Base-by-base conservation (phyloP, 2,329 filamentous ascomycete genomes). In the Clonostachys rosea region DNA sequence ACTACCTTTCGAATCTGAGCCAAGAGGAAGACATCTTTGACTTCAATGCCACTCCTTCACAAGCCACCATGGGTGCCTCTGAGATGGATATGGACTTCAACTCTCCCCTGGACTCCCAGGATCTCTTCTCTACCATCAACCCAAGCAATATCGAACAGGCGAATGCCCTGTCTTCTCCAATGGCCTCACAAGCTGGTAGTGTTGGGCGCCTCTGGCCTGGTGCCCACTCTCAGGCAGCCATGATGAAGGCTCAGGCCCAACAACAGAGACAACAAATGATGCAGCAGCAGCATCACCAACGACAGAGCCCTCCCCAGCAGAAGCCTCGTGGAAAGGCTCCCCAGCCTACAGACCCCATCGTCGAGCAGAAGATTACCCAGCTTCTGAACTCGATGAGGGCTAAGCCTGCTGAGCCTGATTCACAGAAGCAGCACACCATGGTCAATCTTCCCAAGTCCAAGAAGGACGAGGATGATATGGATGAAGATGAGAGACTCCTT, bases 381-480 rank as follows among this genome's bases (percentile, higher is more conserved):
- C 81, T 97, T 5, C 78, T 97, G 34, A 91, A 92, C 70, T 90
- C 91, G 46, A 96, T 97, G 86, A 84, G 91, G 56, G 83, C 89
- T 55, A 90, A 87, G 66, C 74, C 80, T 13, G 68, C 73, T 7
- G 71, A 76, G 5, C 67, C 73, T 14, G 77, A 81, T 13, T 68
- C 73, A 24, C 51, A 60, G 34, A 49, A 52, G 20, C 53, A 59
- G 33, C 74, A 80, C 43, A 74, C 78, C 24, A 65, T 84, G n/a
- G 75, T 83, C 47, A 86, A 89, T 62, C 79, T 90, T 56, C 76
- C 86, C 44, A 86, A 85, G 53, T 70, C 81, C 52, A 91, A 86
- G 78, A 97, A 97, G 77, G 91, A 96, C 41, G 91, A 97, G 59
- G 91, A 96, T 52, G 92, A 97, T 46, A 97, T 99, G 92, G 94